A percentile compares a stretch with the other conserved stretches of the same genome.
Evolutionary conservation across 192 early-diverging fungal genomes (phyloP).

Genomic region (Backusella tuberculispora): DNA sequence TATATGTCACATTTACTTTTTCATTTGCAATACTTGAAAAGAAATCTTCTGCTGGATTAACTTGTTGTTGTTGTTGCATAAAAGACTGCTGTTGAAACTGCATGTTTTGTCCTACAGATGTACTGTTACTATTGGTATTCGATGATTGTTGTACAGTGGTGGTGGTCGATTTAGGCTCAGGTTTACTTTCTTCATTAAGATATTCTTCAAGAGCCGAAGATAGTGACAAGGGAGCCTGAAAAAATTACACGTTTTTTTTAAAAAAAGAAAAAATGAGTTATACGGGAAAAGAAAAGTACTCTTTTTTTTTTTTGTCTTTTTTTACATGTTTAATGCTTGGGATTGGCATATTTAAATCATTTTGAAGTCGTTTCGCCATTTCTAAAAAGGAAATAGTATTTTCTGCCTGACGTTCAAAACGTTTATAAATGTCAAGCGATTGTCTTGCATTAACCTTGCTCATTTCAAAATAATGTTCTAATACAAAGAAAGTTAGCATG

Average conservation of each 20-base stretch:
- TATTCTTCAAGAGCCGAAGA: constrained; percentile 42
- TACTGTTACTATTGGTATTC: background rate
- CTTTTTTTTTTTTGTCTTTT: background rate
- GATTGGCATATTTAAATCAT: constrained; percentile 67
- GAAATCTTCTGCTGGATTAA: constrained; percentile 35
- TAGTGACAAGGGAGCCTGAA: constrained; percentile 38
- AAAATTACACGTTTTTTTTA: background rate
- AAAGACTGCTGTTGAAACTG: background rate
- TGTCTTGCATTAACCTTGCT: constrained; percentile 62
- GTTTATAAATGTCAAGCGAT: constrained; percentile 76
- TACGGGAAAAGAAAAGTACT: too few relatives aligned
- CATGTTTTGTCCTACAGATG: constrained; percentile 11
- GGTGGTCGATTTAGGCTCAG: background rate
- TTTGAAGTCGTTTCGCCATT: constrained; percentile 63
- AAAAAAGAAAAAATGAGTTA: too few relatives aligned
- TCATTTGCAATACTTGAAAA: constrained; percentile 38
- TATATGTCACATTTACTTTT: constrained; percentile 18
- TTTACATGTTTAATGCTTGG: constrained; percentile 78
- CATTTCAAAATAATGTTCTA: constrained; percentile 81
- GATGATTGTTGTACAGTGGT: background rate
- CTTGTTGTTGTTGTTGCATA: constrained; percentile 21
- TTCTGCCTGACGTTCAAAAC: constrained; percentile 74
- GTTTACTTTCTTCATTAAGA: constrained; percentile 29
- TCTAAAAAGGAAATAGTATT: constrained; percentile 71
- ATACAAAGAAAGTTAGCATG: background rate